These are phyloP conservation scores for Jatropha podagrica DNA, from an alignment of 441 rosid species.

Conservation along the genomic window DNA sequence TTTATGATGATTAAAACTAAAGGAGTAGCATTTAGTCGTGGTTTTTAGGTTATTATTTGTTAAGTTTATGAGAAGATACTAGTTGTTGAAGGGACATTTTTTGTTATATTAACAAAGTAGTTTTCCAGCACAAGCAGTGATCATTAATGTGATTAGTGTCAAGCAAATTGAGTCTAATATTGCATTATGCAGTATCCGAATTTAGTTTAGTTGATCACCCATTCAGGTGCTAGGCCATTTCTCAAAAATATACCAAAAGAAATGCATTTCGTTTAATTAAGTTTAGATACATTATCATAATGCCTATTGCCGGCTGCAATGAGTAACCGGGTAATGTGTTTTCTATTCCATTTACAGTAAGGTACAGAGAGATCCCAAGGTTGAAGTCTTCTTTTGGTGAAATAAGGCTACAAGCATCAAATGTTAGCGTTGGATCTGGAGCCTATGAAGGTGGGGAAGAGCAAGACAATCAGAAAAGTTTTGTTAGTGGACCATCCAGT, in stretches of 20 bases:
- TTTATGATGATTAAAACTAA: background rate
- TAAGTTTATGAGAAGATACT: background rate
- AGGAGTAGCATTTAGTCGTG: background rate
- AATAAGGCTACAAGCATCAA: constrained; percentile 60
- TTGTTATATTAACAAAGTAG: background rate
- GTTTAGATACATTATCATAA: constrained; percentile 1
- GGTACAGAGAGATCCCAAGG: constrained; percentile 56
- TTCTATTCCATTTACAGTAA: constrained; percentile 48
- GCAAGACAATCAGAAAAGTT: constrained; percentile 38
- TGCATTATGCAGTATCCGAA: background rate
- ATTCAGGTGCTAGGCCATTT: background rate
- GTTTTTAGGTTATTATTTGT: background rate
- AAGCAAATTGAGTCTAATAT: background rate
- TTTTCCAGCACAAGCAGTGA: background rate
- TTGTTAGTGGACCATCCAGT: constrained; percentile 33
- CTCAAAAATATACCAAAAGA: background rate
- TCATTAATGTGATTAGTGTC: background rate
- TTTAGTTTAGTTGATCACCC: constrained; percentile 1
- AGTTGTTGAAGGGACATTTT: background rate
- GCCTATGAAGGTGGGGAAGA: constrained; percentile 55
- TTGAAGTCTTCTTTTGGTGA: constrained; percentile 32
- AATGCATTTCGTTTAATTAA: background rate
- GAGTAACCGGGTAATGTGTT: constrained; percentile 12
- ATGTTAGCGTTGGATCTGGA: constrained; percentile 67
- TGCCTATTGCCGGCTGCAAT: background rate